A percentile compares a stretch with the other conserved stretches of the same genome.
These are phyloP conservation scores for Pezicula carpinea DNA, from an alignment of 2,329 filamentous ascomycete genomes.

Conservation along the genomic window DNA sequence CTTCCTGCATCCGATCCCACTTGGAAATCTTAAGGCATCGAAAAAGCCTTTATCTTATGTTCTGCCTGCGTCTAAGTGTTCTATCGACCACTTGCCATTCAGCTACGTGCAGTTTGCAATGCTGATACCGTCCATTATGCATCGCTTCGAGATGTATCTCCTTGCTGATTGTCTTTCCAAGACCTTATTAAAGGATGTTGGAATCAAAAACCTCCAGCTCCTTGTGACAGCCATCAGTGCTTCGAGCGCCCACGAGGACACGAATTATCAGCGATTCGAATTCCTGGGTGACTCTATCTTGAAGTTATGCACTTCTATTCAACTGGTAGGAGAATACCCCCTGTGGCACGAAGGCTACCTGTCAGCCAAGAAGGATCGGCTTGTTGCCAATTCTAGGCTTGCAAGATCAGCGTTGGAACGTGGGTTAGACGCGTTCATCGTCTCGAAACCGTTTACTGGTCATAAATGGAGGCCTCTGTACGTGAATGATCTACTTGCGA, in stretches of 20 bases:
- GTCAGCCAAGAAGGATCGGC: slow-evolving; percentile 58
- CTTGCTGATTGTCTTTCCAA: slow-evolving; percentile 56
- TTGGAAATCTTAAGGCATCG: slow-evolving; percentile 1
- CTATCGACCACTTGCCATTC: slow-evolving; percentile 42
- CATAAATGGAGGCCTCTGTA: slow-evolving; percentile 69
- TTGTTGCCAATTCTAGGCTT: slow-evolving; percentile 74
- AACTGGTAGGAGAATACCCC: slow-evolving; percentile 54
- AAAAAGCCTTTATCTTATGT: slow-evolving; percentile 39
- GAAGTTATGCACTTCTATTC: slow-evolving; percentile 67
- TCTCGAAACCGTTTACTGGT: slow-evolving; percentile 62
- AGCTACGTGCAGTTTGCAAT: slow-evolving; percentile 42
- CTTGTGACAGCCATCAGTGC: slow-evolving; percentile 68
- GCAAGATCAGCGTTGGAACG: slow-evolving; percentile 56
- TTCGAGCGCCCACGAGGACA: slow-evolving; percentile 51
- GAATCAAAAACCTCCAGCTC: slow-evolving; percentile 48
- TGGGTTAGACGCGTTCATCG: slow-evolving; percentile 69
- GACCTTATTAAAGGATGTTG: slow-evolving; percentile 47
- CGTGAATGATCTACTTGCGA: slow-evolving; percentile 36
- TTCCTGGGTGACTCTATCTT: slow-evolving; percentile 82
- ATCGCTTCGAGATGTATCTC: slow-evolving; percentile 62
- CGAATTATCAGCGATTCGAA: slow-evolving; percentile 79
- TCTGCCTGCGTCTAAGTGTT: slow-evolving; percentile 44
- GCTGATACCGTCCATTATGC: slow-evolving; percentile 68
- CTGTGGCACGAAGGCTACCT: slow-evolving; percentile 75
- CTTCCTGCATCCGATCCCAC: slow-evolving; percentile 44